Base-by-base conservation (phyloP, 805 yeast genomes). In the Kazachstania bromeliacearum region DNA sequence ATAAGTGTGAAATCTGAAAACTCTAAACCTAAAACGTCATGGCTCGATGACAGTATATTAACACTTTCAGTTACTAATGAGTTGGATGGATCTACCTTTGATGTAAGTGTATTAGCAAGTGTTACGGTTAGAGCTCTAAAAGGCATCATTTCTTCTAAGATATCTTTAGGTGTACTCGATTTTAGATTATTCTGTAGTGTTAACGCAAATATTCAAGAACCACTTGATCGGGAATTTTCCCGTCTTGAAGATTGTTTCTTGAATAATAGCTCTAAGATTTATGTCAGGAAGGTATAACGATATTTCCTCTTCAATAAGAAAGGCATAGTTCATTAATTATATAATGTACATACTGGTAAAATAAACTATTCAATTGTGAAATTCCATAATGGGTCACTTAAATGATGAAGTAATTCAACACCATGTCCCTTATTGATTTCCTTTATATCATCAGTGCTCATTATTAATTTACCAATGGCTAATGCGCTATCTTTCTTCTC, bases 401-500 rank as follows among this genome's bases (percentile, higher is more conserved):
- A 64, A 55, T 82, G 78, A 50, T 83, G 88, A 41, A 81, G 62
- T 52, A 87, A 64, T 53, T 87, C 95, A 38, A 89, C 75, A 53
- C 96, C 96, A 42, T 83, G 77, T 30, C 94, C 95, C 60, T 88
- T 88, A 58, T 88, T 88, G 28, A 73, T 68, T 15, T 72, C 63
- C 59, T 81, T 83, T 52, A 88, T 87, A 33, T 88, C 96, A 48
- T 83, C 89, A 2, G 94, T 81, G 48, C 87, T 77, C 96, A 88
- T 85, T 33, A 73, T 60, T 43, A 89, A 66, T 48, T 77, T 77
- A n/a, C 96, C 97, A 39, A 89, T 69, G 5, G 96, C 96, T 60
- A 89, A 64, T 0, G 96, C 95, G 50, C 72, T 67, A 45, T 87
- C 94, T 54, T 89, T 89, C 40, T 95, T 95, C 62, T 88, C 96